These are phyloP conservation scores for Diutina ranongensis DNA, from an alignment of 1,139 yeast species.

Conservation along the genomic window DNA sequence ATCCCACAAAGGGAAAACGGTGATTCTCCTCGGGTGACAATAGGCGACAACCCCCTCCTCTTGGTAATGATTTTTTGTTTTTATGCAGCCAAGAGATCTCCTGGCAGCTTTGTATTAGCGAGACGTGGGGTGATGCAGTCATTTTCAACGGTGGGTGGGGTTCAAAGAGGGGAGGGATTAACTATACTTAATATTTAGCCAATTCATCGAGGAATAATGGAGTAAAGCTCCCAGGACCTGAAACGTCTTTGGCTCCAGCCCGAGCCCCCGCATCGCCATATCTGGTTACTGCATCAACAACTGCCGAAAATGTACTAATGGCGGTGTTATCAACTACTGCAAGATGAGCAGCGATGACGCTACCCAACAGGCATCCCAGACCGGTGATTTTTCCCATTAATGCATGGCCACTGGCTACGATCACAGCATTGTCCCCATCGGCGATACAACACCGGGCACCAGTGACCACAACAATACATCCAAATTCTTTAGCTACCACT, in stretches of 20 bases:
- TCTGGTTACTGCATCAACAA: conserved; percentile 44
- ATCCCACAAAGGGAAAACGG: no score
- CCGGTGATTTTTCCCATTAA: conserved; percentile 77
- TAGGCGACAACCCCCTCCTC: no score
- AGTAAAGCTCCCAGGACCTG: conserved; percentile 3
- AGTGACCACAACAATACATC: conserved; percentile 64
- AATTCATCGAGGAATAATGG: conserved; percentile 2
- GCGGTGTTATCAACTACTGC: conserved; percentile 27
- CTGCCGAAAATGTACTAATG: conserved; percentile 25
- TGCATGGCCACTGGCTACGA: conserved; percentile 48
- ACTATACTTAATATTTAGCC: no score
- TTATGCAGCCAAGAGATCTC: neutral
- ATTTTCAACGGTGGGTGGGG: no score
- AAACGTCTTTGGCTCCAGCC: conserved; percentile 25
- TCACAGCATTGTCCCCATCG: neutral
- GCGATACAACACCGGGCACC: conserved; percentile 18
- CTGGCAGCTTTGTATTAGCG: neutral
- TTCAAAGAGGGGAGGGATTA: no score
- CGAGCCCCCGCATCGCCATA: conserved; percentile 56
- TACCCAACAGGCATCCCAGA: conserved; percentile 78
- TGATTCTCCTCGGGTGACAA: no score
- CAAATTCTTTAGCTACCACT: conserved; percentile 42
- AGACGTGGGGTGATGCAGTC: neutral
- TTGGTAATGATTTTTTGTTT: neutral
- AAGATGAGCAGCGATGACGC: conserved; percentile 51